These are phyloP conservation scores for Trichothecium sympodiale DNA, from an alignment of 2,329 filamentous ascomycete species.

Conservation along the genomic window DNA sequence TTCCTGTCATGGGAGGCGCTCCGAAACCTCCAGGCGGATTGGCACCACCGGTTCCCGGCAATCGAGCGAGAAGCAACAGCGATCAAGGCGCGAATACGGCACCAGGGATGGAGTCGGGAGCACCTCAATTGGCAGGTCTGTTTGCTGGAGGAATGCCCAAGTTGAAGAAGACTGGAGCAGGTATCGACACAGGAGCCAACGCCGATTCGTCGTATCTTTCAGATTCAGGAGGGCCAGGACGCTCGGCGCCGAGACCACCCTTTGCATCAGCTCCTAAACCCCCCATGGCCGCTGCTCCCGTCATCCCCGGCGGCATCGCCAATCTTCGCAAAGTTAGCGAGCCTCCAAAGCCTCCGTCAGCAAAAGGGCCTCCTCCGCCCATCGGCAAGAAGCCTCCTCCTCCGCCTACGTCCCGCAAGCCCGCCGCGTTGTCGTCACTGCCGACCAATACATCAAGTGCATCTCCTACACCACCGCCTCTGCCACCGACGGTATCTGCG, in stretches of 20 bases:
- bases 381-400: conserved; percentile 50
- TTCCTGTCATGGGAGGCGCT: conserved; percentile 49
- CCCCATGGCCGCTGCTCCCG: conserved; percentile 47
- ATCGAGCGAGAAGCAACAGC: conserved; percentile 73
- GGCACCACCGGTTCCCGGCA: conserved; percentile 60
- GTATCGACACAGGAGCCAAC: conserved; percentile 55
- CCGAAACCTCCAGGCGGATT: conserved; percentile 49
- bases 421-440: conserved; percentile 27
- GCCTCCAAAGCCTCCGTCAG: conserved; percentile 3
- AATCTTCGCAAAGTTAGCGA: conserved; percentile 40
- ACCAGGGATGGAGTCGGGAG: conserved; percentile 36
- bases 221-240: conserved; percentile 46
- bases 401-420: conserved; percentile 53
- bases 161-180: conserved; percentile 75
- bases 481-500: conserved; percentile 16
- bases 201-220: conserved; percentile 63
- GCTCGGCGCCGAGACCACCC: conserved; percentile 9
- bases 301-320: conserved; percentile 42
- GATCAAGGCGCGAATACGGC: conserved; percentile 46
- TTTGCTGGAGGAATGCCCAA: conserved; percentile 96
- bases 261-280: conserved; percentile 41
- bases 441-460: conserved; percentile 9
- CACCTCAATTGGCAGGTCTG: conserved; percentile 75
- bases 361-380: conserved; percentile 1
- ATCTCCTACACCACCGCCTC: conserved; percentile 15